Base-by-base conservation (phyloP, 148 eudicot species). In the Camellia japonica region DNA sequence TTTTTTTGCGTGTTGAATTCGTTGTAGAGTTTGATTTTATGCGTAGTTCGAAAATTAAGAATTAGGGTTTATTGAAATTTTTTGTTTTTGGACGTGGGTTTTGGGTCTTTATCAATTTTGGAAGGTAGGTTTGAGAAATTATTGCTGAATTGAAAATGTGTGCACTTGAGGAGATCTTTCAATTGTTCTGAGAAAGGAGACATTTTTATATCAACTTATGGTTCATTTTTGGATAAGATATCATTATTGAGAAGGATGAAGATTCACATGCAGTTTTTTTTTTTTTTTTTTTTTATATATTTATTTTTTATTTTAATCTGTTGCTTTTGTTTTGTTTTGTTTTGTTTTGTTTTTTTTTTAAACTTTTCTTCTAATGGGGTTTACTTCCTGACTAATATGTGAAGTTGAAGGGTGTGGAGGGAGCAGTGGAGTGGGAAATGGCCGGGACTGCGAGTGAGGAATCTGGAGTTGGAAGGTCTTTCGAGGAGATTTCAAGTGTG, bases 381-480 rank as follows among this genome's bases (percentile, higher is more conserved):
- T 82, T 77, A 18, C 1, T 51, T 75, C 77, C 68, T 59, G 70
- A 30, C 74, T 75, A 87, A 85, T 82, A 80, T 90, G 87, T 71
- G 80, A 89, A 78, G 87, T 79, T 78, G 68, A 81, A 78, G 82
- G 82, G 78, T 77, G 84, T 80, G 70, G 79, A 80, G 85, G 78
- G 56, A 64, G 82, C 79, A 82, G 77, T 60, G 69, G 79, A 76
- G 81, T 81, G 62, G 74, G 84, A 81, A 81, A 92, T 95, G 99
- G 93, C 97, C 59, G 94, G 91, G 67, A 87, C 38, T 84, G 84
- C 85, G n/a, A 85, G 82, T 52, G 97, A 90, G 71, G 92, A 91
- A 71, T 84, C 91, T 75, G 86, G 88, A 68, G 88, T 78, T 41
- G 93, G 94, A 66, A 87, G 90, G 78, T 84, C 89, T 54, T 80